Base-by-base conservation (phyloP, 164 flowering plant genomes). In the Vitis riparia region DNA sequence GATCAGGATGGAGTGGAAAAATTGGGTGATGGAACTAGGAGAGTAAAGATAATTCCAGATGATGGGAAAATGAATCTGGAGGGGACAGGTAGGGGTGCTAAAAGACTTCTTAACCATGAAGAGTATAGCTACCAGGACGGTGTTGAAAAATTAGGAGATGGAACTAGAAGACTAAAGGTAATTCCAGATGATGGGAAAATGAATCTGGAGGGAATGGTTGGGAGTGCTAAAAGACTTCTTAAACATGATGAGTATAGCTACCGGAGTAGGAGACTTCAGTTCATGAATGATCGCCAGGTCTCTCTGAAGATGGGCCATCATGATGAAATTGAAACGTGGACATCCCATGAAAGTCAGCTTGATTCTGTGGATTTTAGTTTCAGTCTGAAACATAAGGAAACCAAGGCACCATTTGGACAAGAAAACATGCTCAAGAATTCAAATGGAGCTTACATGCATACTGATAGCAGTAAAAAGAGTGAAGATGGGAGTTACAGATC, bases 281-380 rank as follows among this genome's bases (percentile, higher is more conserved):
- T 68, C 61, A 48, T 65, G 69, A 77, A 81, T 30, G 75, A 77
- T 59, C 63, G 68, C 23, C 70, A 62, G 56, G 30, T 72, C 11
- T 72, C 76, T 53, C 11, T 60, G 63, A 74, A 78, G 52, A 75
- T 65, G 71, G 71, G 66, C 23, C 67, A 55, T 70, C 61, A 69
- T 9, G 73, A 71, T 72, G 74, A 72, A 68, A 72, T 61, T 47
- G 77, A 77, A 65, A 68, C 69, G 59, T 65, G 76, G 74, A 57
- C 61, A 62, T 71, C 76, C 48, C 53, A 59, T 57, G 81, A 77
- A 23, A 62, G 59, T 72, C 58, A 70, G 57, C 65, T 60, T 62
- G 79, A 82, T 77, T 77, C 78, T 66, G 66, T 71, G 51, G 84
- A 77, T 72, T 72, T 78, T 66, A 69, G 75, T 49, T 59, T 68